Percentiles rank a stretch among this genome's conserved stretches.
Conservation (phyloP, 2,329 filamentous ascomycete species). For the Botrytis deweyae region DNA sequence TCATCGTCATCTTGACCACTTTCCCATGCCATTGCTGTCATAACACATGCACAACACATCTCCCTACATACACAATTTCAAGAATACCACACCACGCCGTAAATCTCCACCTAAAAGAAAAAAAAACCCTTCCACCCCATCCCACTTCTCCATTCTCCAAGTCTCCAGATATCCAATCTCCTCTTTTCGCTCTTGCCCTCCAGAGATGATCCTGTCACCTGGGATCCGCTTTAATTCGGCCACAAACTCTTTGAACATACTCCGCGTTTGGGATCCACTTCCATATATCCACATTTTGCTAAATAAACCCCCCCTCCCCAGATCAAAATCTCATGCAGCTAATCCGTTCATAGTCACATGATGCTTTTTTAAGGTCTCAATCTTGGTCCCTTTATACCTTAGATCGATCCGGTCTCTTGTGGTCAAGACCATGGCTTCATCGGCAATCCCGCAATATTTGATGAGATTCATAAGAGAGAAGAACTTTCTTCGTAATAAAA, state of each 20-base stretch:
- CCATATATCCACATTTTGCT: not conserved
- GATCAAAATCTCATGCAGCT: not conserved
- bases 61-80: not conserved
- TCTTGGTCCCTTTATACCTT: not conserved
- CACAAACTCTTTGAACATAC: not conserved
- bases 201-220: not conserved
- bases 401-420: not conserved
- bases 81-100: not conserved
- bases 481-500: not conserved
- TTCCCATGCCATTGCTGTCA: not conserved
- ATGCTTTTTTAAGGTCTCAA: not conserved
- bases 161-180: conserved; percentile 9
- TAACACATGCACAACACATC: not conserved
- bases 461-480: not conserved
- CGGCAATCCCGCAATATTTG: not conserved
- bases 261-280: conserved; percentile 10
- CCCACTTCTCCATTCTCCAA: conserved; percentile 13
- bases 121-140: not conserved
- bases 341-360: not conserved
- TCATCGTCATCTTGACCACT: not conserved
- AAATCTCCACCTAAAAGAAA: not conserved
- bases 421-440: not conserved
- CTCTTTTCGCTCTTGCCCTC: not conserved
- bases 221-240: not conserved
- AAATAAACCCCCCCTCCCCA: too few relatives aligned